Evolutionary conservation across 192 early-diverging fungal species (phyloP), one percentile per base, ranked within the genome.

Genomic region (Coemansia sp.): DNA sequence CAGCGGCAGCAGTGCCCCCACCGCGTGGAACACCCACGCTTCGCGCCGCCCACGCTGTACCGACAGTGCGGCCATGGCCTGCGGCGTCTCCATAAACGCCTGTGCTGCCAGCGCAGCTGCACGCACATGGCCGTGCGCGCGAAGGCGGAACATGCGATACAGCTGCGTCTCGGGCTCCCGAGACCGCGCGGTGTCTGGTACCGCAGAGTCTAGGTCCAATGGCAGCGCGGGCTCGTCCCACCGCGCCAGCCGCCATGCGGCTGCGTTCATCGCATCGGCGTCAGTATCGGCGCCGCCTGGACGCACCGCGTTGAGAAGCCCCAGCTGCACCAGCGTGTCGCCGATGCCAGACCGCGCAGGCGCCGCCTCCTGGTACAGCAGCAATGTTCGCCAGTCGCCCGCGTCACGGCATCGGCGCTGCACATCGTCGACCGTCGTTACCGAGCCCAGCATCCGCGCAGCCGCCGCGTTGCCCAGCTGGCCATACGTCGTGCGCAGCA

Each of bases 211-310:
- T 4, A 32, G 28, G 5, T 19, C 22, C 53, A 40, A 25, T 10
- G 76, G 76, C 8, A 69, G 32, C 28, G 56, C 28, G 1, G 76
- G 76, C 29, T 67, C 59, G 33, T 79, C 76, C 76, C 76, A 79
- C 18, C 56, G 67, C 10, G 62, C 69, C 27, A 79, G 54, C 10
- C 76, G 57, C 76, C 76, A 79, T 12, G 76, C 60, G 7, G 76
- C 69, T n/a, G 69, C 76, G 21, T 58, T 64, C 11, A 59, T 56
- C 1, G 76, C 69, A n/a, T 69, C 60, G 18, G 59, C 69, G 21
- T 69, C 60, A 14, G 59, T 10, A 35, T 44, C 24, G 28, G 18
- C 22, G 29, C 32, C 24, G 1, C 28, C 58, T 3, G 74, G 68
- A 8, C 60, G 64, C 11, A 72, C 51, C 0, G 76, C 48, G 19